A percentile compares a stretch with the other conserved stretches of the same genome.
Evolutionary conservation across 2,329 filamentous ascomycete species (phyloP).

Genomic region (Talaromyces albobiverticillius): DNA sequence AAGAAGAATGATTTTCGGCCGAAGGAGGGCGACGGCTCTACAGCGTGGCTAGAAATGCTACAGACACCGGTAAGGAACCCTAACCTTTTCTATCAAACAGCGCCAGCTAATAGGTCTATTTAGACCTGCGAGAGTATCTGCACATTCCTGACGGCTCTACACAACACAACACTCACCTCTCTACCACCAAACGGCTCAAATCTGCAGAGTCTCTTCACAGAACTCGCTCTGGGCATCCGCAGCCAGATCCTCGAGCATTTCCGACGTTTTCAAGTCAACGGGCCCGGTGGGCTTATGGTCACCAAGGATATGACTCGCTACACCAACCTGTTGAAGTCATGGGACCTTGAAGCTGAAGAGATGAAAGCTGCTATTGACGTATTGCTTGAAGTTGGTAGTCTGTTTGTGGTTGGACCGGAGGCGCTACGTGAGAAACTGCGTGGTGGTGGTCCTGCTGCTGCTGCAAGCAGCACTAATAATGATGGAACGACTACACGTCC

Average conservation of each 20-base stretch:
- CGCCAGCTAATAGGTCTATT: too few species aligned
- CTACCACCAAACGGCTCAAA: conserved; percentile 68
- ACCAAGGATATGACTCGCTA: conserved; percentile 96
- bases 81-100: too few species aligned
- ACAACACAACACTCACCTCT: conserved; percentile 61
- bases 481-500: conserved; percentile 6
- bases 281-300: conserved; percentile 90
- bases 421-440: conserved; percentile 69
- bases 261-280: conserved; percentile 89
- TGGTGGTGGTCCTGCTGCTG: conserved; percentile 18
- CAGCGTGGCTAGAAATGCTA: conserved; percentile 63
- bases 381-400: conserved; percentile 85
- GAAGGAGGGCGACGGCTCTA: conserved; percentile 64
- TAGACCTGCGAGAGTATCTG: conserved; percentile 75
- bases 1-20: conserved; percentile 89
- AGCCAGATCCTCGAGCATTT: conserved; percentile 84
- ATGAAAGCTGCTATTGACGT: conserved; percentile 67
- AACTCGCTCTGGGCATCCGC: conserved; percentile 77
- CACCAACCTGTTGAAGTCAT: conserved; percentile 77
- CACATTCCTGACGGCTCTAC: conserved; percentile 71
- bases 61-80: conserved; percentile 62
- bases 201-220: conserved; percentile 74
- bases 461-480: conserved; percentile 32
- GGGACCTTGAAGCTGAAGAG: conserved; percentile 67
- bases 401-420: conserved; percentile 90